phyloP scores from a whole-genome alignment of 345 rosid species.

The Pelargonium nanum region DNA sequence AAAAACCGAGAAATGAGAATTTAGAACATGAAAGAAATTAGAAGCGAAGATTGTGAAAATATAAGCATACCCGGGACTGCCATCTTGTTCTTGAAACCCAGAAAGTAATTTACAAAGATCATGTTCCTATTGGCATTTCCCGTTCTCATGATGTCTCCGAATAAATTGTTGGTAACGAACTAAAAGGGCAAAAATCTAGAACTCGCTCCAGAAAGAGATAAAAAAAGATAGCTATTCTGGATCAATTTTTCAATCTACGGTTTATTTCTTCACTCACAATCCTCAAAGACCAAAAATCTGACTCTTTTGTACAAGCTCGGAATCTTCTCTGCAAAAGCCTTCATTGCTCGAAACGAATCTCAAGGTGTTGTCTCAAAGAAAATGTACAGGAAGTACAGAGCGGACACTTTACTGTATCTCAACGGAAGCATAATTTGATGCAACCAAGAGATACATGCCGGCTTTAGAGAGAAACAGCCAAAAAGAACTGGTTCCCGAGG shows the following conservation, averaged over 20 bases:
- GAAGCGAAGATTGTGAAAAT: no score
- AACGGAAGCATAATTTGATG: no score
- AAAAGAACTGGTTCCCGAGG: slow-evolving; percentile 5
- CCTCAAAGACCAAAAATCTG: slow-evolving; percentile 8
- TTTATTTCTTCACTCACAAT: no score
- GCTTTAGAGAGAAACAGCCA: no score
- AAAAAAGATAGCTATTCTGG: slow-evolving; percentile 15
- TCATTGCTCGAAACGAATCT: slow-evolving; percentile 9
- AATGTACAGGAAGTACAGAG: no score
- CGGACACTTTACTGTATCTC: no score
- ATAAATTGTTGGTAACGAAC: slow-evolving; percentile 10
- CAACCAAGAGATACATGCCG: no score
- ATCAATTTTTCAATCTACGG: slow-evolving; percentile 19
- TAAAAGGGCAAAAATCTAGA: slow-evolving; percentile 8
- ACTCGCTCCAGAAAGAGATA: slow-evolving; percentile 7
- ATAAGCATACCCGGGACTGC: slow-evolving; percentile 27
- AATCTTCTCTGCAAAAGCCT: slow-evolving; percentile 8
- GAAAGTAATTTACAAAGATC: slow-evolving; percentile 7
- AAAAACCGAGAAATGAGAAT: no score
- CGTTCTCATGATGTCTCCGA: slow-evolving; percentile 14
- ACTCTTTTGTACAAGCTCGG: slow-evolving; percentile 13
- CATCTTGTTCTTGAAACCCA: neutral
- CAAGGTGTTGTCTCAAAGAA: no score
- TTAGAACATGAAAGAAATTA: no score
- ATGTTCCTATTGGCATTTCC: no score